These are phyloP conservation scores for Geranium rotundifolium DNA, from an alignment of 345 rosid species.

Conservation along the genomic window DNA sequence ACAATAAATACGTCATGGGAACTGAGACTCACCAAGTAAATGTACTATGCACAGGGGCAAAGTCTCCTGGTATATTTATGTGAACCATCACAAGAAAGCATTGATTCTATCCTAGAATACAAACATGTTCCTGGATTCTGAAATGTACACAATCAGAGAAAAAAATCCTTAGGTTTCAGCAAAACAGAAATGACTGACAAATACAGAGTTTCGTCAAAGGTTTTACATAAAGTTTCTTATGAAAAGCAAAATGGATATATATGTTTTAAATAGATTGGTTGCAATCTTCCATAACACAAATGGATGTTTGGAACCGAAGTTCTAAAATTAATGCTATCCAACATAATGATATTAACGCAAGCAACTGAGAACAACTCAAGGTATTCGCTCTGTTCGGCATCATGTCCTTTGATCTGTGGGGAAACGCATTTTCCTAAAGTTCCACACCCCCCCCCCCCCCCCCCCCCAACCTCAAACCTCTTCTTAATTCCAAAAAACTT, in stretches of 20 bases:
- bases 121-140: conserved; percentile 94
- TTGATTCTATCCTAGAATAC: conserved; percentile 53
- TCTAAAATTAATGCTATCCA: not conserved
- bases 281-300: not conserved
- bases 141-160: not conserved
- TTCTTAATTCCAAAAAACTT: too few species aligned
- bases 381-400: too few species aligned
- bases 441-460: too few species aligned
- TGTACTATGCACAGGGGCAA: conserved; percentile 76
- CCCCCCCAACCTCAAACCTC: too few species aligned
- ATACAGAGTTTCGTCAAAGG: not conserved
- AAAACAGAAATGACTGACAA: not conserved
- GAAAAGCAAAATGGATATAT: too few species aligned
- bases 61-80: conserved; percentile 72
- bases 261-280: not conserved
- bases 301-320: not conserved
- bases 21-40: not conserved
- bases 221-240: not conserved
- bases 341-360: too few species aligned
- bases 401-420: too few species aligned
- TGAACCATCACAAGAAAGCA: conserved; percentile 81
- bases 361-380: too few species aligned
- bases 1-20: not conserved
- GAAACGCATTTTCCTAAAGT: too few species aligned
- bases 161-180: conserved; percentile 1